phyloP scores from a whole-genome alignment of 2,329 filamentous ascomycete species.

The Xylaria sp. region DNA sequence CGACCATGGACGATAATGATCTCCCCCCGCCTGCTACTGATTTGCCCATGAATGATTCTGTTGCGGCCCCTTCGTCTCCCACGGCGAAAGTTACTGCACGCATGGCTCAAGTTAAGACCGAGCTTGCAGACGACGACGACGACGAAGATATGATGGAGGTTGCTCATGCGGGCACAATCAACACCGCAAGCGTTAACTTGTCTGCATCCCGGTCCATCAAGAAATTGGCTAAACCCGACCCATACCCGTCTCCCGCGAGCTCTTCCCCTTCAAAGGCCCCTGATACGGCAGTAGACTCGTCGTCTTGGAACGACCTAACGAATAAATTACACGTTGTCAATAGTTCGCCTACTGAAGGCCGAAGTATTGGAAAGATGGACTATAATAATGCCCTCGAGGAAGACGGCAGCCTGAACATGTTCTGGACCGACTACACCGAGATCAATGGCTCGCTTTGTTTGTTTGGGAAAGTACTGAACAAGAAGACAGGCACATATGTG shows the following conservation, averaged over 20 bases:
- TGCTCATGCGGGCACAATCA: conserved; percentile 72
- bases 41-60: conserved; percentile 81
- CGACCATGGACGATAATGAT: conserved; percentile 67
- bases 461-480: conserved; percentile 95
- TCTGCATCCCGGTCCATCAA: conserved; percentile 77
- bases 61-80: conserved; percentile 75
- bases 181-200: conserved; percentile 78
- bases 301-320: conserved; percentile 86
- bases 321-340: conserved; percentile 83
- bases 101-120: conserved; percentile 58
- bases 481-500: conserved; percentile 74
- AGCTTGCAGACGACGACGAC: conserved; percentile 63
- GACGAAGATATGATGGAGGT: conserved; percentile 88
- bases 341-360: conserved; percentile 66
- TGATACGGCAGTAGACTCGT: conserved; percentile 70
- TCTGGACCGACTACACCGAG: conserved; percentile 97
- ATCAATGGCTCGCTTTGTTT: conserved; percentile 88
- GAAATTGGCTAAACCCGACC: conserved; percentile 69
- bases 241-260: conserved; percentile 70
- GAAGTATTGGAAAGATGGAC: conserved; percentile 76
- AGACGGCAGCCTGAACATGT: conserved; percentile 89
- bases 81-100: conserved; percentile 76
- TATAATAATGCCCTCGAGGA: conserved; percentile 87
- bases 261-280: conserved; percentile 73
- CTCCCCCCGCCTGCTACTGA: conserved; percentile 43